Conservation (phyloP, 2,329 filamentous ascomycete genomes). For the Ophiostoma sp. region DNA sequence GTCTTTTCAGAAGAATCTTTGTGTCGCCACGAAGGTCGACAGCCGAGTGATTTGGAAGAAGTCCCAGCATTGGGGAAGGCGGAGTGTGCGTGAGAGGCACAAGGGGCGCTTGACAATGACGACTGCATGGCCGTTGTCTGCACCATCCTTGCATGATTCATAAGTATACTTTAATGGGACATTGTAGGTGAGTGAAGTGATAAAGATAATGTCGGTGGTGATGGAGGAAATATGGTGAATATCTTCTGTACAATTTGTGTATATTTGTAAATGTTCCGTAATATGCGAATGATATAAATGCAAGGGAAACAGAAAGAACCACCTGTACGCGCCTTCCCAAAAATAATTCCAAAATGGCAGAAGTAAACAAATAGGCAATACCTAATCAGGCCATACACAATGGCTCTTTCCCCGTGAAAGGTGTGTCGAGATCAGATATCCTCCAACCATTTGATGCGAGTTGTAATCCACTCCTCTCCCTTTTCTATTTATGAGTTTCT, state of each 20-base stretch:
- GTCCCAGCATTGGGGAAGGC: not conserved
- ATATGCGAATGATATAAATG: not conserved
- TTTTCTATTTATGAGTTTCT: too few species aligned
- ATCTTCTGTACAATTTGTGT: not conserved
- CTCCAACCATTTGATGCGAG: not conserved
- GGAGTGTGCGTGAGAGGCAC: too few species aligned
- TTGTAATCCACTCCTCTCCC: not conserved
- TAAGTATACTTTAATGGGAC: not conserved
- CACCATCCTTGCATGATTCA: not conserved
- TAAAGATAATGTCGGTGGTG: not conserved
- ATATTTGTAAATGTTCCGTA: not conserved
- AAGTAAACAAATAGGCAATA: not conserved
- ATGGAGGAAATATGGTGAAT: not conserved
- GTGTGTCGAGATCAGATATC: not conserved
- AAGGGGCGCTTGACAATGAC: not conserved
- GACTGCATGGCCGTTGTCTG: not conserved
- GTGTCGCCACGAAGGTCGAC: conserved; percentile 25
- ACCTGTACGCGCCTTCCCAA: not conserved
- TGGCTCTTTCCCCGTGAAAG: not conserved
- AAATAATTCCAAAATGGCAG: not conserved
- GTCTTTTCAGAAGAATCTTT: conserved; percentile 31
- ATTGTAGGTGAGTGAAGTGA: not conserved
- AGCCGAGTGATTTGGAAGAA: not conserved
- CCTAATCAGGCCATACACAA: not conserved
- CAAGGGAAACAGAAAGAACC: not conserved